phyloP scores from a whole-genome alignment of 169 alveolate genomes.

The Hepatocystis sp. region DNA sequence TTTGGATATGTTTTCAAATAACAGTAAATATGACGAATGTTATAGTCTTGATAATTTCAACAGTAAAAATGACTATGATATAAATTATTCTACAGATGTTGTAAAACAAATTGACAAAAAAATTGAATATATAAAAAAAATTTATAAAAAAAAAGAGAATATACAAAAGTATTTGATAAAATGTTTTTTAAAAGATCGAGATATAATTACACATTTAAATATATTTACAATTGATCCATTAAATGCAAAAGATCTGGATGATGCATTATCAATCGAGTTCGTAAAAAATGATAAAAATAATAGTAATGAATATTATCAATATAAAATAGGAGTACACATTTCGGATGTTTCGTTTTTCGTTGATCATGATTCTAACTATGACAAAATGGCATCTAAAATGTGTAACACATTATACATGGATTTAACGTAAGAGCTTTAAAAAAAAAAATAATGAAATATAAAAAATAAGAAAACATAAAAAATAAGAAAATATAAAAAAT shows the following conservation, averaged over 20 bases:
- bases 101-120: constrained; percentile 18
- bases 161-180: constrained; percentile 59
- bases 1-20: not conserved
- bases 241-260: constrained; percentile 98
- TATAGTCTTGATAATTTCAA: too few species aligned
- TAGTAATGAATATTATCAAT: constrained; percentile 81
- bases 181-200: constrained; percentile 30
- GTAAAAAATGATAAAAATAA: constrained; percentile 78
- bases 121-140: constrained; percentile 24
- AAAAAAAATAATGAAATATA: too few species aligned
- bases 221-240: constrained; percentile 96
- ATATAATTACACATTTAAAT: constrained; percentile 67
- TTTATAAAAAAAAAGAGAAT: constrained; percentile 4
- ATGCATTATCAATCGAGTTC: constrained; percentile 94
- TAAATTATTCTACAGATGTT: too few species aligned
- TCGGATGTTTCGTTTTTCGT: constrained; percentile 99
- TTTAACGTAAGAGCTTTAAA: constrained; percentile 91
- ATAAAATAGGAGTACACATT: constrained; percentile 97
- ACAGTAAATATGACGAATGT: too few species aligned
- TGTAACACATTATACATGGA: constrained; percentile 94
- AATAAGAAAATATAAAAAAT: too few species aligned
- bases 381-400: constrained; percentile 95
- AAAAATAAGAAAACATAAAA: too few species aligned
- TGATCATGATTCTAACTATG: constrained; percentile 93
- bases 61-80: too few species aligned